phyloP scores from a whole-genome alignment of 2,329 filamentous ascomycete species.

The Corynespora cassiicola region DNA sequence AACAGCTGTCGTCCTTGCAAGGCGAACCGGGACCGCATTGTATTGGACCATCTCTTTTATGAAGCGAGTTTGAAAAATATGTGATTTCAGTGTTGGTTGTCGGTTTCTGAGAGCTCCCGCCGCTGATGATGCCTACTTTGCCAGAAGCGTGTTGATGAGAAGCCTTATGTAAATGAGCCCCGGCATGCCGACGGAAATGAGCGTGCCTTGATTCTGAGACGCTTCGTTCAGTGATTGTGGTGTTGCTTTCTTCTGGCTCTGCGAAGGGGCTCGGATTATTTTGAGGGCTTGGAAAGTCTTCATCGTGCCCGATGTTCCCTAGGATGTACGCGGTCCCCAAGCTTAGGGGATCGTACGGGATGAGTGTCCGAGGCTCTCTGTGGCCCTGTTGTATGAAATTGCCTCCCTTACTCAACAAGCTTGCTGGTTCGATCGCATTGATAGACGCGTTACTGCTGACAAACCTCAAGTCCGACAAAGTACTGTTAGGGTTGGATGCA shows the following conservation, averaged over 20 bases:
- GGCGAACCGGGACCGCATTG: slow-evolving; percentile 14
- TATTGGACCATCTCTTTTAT: slow-evolving; percentile 15
- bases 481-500: slow-evolving; percentile 1
- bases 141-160: too few species aligned
- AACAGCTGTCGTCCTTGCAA: slow-evolving; percentile 13
- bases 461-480: too few species aligned
- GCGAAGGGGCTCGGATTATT: slow-evolving; percentile 3
- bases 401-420: not conserved
- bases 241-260: not conserved
- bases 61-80: slow-evolving; percentile 2
- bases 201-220: not conserved
- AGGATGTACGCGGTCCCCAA: slow-evolving; percentile 11
- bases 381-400: slow-evolving; percentile 3
- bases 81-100: slow-evolving; percentile 1
- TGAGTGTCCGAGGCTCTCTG: slow-evolving; percentile 1
- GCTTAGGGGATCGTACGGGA: slow-evolving; percentile 4
- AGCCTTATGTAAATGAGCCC: not conserved
- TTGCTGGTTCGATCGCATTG: not conserved
- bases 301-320: slow-evolving; percentile 4
- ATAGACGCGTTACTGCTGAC: not conserved
- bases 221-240: not conserved
- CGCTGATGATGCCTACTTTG: too few species aligned
- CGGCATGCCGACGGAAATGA: slow-evolving; percentile 2
- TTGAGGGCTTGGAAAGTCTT: too few species aligned
- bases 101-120: too few species aligned